Evolutionary conservation across 1,139 yeast genomes (phyloP).

Genomic region (Yamadazyma sp.): DNA sequence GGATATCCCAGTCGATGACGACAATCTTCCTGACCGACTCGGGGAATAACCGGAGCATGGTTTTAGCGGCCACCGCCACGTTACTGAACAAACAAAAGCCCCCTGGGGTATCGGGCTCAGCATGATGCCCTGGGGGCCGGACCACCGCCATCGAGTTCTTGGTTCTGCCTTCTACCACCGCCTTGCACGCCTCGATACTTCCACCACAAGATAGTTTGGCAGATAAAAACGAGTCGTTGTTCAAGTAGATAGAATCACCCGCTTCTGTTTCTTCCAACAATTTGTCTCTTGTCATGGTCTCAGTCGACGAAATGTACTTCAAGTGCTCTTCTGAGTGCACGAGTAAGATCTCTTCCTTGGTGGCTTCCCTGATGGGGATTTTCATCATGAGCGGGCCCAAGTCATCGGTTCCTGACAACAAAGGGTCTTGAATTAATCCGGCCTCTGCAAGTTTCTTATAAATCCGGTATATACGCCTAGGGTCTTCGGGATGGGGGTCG

Average conservation of each 20-base stretch:
- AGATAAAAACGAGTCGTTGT: constrained; percentile 83
- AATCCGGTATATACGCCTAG: constrained; percentile 90
- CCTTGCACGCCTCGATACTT: constrained; percentile 92
- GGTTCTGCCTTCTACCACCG: constrained; percentile 90
- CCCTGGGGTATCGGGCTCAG: constrained; percentile 95
- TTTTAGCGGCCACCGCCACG: constrained; percentile 95
- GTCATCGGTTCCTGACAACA: constrained; percentile 75
- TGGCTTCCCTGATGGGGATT: constrained; percentile 88
- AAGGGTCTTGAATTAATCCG: constrained; percentile 81
- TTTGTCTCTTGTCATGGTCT: constrained; percentile 74
- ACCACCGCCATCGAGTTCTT: constrained; percentile 93
- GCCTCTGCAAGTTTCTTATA: constrained; percentile 93
- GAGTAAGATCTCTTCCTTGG: constrained; percentile 77
- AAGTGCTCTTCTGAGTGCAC: constrained; percentile 87
- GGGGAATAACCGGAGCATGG: constrained; percentile 78
- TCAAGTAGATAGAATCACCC: constrained; percentile 94
- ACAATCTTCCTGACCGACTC: constrained; percentile 83
- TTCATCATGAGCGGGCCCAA: constrained; percentile 88
- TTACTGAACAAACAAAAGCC: constrained; percentile 96
- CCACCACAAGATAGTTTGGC: constrained; percentile 97
- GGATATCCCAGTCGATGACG: constrained; percentile 96
- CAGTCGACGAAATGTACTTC: constrained; percentile 72
- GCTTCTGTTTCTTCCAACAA: constrained; percentile 81
- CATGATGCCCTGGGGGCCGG: constrained; percentile 99
- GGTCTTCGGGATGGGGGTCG: constrained; percentile 99